phyloP scores from a whole-genome alignment of 1,284 basidiomycete species.

The Moesziomyces globuligerus region DNA sequence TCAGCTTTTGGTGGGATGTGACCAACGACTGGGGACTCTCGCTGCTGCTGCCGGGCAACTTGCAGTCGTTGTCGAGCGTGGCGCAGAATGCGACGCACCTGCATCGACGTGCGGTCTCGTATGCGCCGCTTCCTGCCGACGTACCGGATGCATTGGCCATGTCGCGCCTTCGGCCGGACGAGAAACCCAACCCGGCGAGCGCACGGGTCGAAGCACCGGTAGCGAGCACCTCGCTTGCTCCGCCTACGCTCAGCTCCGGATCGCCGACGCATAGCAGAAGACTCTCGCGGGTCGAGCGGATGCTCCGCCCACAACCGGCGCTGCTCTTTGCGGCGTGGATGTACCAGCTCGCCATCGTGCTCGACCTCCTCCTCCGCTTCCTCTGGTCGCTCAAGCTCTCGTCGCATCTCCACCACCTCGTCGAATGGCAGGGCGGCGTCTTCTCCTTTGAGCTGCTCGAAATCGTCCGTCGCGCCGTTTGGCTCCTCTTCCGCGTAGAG shows the following conservation, averaged over 20 bases:
- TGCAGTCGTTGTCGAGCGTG: slow-evolving; percentile 20
- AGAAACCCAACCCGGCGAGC: slow-evolving; percentile 4
- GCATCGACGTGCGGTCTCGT: slow-evolving; percentile 29
- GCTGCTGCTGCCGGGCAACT: slow-evolving; percentile 71
- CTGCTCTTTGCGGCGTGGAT: slow-evolving; percentile 69
- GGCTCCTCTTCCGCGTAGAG: slow-evolving; percentile 95
- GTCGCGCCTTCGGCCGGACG: slow-evolving; percentile 10
- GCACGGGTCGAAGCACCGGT: slow-evolving; percentile 8
- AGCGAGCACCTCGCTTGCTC: slow-evolving; percentile 6
- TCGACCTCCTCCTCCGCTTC: slow-evolving; percentile 89
- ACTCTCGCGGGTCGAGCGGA: slow-evolving; percentile 28
- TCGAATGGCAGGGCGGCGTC: slow-evolving; percentile 83
- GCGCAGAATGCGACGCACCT: slow-evolving; percentile 24
- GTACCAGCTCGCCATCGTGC: slow-evolving; percentile 84
- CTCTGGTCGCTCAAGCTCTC: slow-evolving; percentile 94
- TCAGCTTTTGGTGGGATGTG: slow-evolving; percentile 99
- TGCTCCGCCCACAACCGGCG: slow-evolving; percentile 16
- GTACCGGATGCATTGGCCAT: slow-evolving; percentile 20
- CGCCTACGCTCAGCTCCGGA: background rate
- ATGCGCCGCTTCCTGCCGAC: slow-evolving; percentile 30
- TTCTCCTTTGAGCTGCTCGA: slow-evolving; percentile 93
- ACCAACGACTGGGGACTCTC: slow-evolving; percentile 97
- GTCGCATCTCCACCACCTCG: slow-evolving; percentile 83
- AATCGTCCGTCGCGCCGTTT: slow-evolving; percentile 88
- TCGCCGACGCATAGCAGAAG: slow-evolving; percentile 1